Conservation (phyloP, 208 protist genomes). For the Crithidia sp. region DNA sequence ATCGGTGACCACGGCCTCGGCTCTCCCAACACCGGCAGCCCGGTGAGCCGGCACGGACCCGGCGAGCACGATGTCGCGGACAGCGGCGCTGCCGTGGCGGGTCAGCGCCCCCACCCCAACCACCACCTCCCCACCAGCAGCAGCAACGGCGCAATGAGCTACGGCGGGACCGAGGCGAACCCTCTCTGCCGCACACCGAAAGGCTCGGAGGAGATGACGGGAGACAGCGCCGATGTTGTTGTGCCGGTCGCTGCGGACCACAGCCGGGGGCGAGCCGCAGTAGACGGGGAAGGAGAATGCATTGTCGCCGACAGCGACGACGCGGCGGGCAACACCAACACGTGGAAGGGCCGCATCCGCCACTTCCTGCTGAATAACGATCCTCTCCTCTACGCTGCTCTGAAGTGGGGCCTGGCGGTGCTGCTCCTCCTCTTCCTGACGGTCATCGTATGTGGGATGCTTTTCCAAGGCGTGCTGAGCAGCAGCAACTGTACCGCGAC, state of each 20-base stretch:
- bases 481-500: slow-evolving; percentile 8
- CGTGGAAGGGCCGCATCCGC: background rate
- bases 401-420: slow-evolving; percentile 29
- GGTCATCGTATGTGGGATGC: slow-evolving; percentile 26
- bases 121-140: background rate
- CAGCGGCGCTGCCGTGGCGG: background rate
- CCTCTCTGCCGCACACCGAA: background rate
- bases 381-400: slow-evolving; percentile 24
- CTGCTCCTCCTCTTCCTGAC: slow-evolving; percentile 29
- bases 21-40: too few relatives aligned
- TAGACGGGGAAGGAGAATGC: slow-evolving; percentile 1
- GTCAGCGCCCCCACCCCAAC: background rate
- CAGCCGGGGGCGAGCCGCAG: background rate
- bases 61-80: background rate
- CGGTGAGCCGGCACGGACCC: background rate
- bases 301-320: background rate
- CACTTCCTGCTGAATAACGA: slow-evolving; percentile 29
- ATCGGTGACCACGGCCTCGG: background rate
- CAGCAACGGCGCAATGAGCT: background rate
- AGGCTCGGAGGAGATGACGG: background rate
- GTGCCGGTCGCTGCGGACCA: background rate
- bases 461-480: slow-evolving; percentile 23
- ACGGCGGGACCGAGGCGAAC: background rate
- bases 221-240: background rate
- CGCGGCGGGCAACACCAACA: background rate